Conservation (phyloP, 768 basidiomycete species). For the Suillus plorans region DNA sequence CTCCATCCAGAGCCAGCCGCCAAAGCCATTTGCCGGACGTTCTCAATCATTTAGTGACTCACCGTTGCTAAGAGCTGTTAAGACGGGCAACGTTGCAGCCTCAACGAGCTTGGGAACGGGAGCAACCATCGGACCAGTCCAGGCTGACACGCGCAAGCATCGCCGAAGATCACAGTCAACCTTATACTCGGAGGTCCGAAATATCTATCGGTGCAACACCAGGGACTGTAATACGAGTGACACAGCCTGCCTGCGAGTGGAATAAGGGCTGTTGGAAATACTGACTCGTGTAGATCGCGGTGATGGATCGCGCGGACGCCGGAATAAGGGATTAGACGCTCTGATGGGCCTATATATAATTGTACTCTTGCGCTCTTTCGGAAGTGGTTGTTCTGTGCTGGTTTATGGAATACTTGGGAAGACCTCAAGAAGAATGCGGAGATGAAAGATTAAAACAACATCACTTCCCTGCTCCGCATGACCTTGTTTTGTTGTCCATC, state of each 20-base stretch:
- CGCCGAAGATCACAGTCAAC: not conserved
- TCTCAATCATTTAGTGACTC: too few relatives aligned
- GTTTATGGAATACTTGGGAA: constrained; percentile 93
- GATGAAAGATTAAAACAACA: constrained; percentile 35
- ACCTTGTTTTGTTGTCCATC: not conserved
- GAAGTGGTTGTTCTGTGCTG: not conserved
- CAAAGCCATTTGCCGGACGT: too few relatives aligned
- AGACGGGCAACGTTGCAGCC: too few relatives aligned
- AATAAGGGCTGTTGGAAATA: not conserved
- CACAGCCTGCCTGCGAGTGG: too few relatives aligned
- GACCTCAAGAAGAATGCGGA: constrained; percentile 95
- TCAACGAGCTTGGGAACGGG: not conserved
- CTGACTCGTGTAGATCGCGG: not conserved
- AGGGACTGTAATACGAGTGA: too few relatives aligned
- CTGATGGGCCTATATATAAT: not conserved
- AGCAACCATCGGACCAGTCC: too few relatives aligned
- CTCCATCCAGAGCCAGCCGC: too few relatives aligned
- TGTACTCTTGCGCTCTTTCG: not conserved
- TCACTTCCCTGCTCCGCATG: not conserved
- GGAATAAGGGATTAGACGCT: not conserved
- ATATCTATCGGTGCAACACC: too few relatives aligned
- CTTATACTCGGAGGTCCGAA: not conserved
- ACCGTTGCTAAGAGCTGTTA: too few relatives aligned
- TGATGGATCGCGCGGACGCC: not conserved
- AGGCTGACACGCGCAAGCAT: not conserved